phyloP scores from a whole-genome alignment of 108 stramenopile species.

The Cylindrotheca closterium region DNA sequence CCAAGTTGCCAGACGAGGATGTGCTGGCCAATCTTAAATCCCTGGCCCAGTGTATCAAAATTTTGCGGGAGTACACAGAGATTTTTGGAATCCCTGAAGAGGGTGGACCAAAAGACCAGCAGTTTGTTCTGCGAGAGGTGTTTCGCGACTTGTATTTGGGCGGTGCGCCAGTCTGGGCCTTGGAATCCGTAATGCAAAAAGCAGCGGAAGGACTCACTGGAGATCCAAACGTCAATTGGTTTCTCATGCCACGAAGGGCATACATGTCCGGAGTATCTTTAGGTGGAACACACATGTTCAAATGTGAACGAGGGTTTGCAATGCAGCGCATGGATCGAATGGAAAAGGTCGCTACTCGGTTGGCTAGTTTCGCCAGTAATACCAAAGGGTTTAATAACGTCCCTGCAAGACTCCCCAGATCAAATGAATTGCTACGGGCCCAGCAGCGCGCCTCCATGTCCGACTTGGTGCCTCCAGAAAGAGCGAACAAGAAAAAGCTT shows the following conservation, averaged over 20 bases:
- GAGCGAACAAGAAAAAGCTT: slow-evolving; percentile 6
- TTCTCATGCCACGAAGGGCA: slow-evolving; percentile 19
- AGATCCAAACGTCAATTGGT: slow-evolving; percentile 7
- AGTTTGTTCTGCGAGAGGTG: slow-evolving; percentile 16
- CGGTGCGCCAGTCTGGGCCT: slow-evolving; percentile 27
- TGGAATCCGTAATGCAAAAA: slow-evolving; percentile 25
- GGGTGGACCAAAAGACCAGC: slow-evolving; percentile 16
- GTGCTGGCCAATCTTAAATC: no score
- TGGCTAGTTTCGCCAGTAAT: slow-evolving; percentile 26
- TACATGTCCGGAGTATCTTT: slow-evolving; percentile 11
- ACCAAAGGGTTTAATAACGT: slow-evolving; percentile 4
- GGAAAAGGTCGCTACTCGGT: slow-evolving; percentile 19
- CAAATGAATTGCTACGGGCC: slow-evolving; percentile 4
- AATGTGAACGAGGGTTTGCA: slow-evolving; percentile 27
- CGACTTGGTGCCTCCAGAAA: no score
- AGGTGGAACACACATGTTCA: slow-evolving; percentile 18
- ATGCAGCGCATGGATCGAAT: slow-evolving; percentile 16
- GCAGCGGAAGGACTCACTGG: slow-evolving; percentile 33
- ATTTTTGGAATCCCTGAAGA: slow-evolving; percentile 21
- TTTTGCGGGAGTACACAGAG: slow-evolving; percentile 27
- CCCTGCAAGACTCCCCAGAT: not conserved
- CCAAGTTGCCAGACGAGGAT: no score
- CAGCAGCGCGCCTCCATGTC: not conserved
- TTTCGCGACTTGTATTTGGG: slow-evolving; percentile 12
- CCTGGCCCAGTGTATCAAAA: no score